Evolutionary conservation across 2,329 filamentous ascomycete species (phyloP), one percentile per base, ranked within the genome.

Genomic region (Phialophora expanda): DNA sequence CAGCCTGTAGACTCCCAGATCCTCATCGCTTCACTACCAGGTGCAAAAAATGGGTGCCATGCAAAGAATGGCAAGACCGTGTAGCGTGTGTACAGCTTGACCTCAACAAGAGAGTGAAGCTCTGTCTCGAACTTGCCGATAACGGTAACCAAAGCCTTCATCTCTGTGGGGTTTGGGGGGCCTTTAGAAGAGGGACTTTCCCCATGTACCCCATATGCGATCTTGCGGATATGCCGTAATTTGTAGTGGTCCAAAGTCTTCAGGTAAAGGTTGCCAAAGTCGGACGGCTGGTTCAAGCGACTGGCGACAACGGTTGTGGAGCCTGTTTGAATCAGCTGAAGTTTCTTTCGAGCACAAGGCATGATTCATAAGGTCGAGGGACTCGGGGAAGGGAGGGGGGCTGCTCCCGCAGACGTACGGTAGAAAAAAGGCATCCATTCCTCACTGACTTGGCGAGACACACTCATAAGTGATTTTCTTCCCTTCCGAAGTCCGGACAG

Each of bases 341-440:
- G 22, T 26, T 56, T 17, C 26, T 28, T 55, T 30, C 26, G 17
- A 41, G 20, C 53, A n/a, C 17, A 55, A 26, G 48, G 6, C 20
- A 17, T 26, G n/a, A 1, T 5, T 26, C 38, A 8, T 20, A 44
- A 44, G 38, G 14, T 8, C 17, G 38, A 44, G 17, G 5, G 38
- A n/a, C 14, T 44, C 3, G 2, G 8, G 14, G n/a, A n/a, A n/a
- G n/a, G n/a, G n/a, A n/a, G n/a, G n/a, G 17, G 38, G n/a, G 7
- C 6, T 7, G 6, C 14, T 7, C 14, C 7, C 14, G 38, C 7
- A n/a, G 22, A 51, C 48, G 61, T 22, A 14, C 50, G 30, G 20
- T 55, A 56, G 48, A 61, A 61, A 14, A 61, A 22, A 8, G 57
- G 57, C 8, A 38, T 34, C 56, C 57, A 60, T 54, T 65, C 56